These are phyloP conservation scores for Penicillium sp. DNA, from an alignment of 2,329 filamentous ascomycete species.

Conservation along the genomic window DNA sequence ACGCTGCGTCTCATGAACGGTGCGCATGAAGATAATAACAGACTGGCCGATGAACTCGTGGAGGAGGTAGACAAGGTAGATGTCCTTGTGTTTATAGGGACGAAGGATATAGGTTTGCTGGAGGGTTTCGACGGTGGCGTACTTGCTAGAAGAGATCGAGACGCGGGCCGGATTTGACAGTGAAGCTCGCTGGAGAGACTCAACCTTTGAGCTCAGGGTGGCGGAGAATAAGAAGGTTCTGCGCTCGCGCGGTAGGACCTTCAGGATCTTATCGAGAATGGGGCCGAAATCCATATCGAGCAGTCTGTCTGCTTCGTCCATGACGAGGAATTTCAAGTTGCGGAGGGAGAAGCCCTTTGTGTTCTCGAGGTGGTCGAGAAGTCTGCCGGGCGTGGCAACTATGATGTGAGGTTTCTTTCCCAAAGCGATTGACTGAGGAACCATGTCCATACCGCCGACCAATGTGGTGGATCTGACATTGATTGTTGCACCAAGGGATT, in stretches of 20 bases:
- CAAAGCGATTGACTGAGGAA: conserved; percentile 82
- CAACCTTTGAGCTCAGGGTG: conserved; percentile 91
- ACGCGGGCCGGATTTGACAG: conserved; percentile 80
- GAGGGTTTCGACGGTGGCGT: conserved; percentile 87
- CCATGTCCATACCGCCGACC: conserved; percentile 94
- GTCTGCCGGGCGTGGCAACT: conserved; percentile 83
- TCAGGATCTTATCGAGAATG: conserved; percentile 87
- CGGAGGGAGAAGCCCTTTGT: conserved; percentile 92
- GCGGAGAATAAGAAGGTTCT: conserved; percentile 89
- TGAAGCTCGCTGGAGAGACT: conserved; percentile 85
- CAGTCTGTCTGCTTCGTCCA: conserved; percentile 60
- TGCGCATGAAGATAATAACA: conserved; percentile 86
- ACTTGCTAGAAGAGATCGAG: conserved; percentile 76
- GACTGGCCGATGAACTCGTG: conserved; percentile 86
- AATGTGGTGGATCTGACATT: conserved; percentile 82
- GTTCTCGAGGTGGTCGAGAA: conserved; percentile 91
- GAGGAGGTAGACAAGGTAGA: conserved; percentile 80
- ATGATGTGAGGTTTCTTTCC: conserved; percentile 96
- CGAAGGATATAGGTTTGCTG: conserved; percentile 85
- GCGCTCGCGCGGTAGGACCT: conserved; percentile 74
- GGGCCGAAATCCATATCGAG: conserved; percentile 94
- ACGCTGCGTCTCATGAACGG: conserved; percentile 85
- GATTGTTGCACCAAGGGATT: conserved; percentile 82
- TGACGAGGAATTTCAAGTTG: conserved; percentile 80
- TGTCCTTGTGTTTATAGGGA: conserved; percentile 82